Evolutionary conservation across 306 rosid species (phyloP), one percentile per base, ranked within the genome.

Genomic region (Castanea sativa): DNA sequence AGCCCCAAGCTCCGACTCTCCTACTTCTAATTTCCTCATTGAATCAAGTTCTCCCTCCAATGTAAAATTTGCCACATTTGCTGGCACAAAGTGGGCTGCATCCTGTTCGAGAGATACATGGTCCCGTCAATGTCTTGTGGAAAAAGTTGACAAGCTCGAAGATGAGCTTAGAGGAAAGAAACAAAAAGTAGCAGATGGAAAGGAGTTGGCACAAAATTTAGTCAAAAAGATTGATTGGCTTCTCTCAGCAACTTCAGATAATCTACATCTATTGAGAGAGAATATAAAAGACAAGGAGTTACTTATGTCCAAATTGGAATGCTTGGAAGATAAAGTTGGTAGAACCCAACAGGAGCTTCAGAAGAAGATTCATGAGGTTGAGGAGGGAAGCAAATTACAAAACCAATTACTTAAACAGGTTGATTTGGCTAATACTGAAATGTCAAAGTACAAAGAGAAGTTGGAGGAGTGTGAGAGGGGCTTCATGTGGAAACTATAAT

Each of bases 51-150:
- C 82, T 74, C 84, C 85, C 59, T 49, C 84, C 55, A 76, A 75
- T 33, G 49, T 69, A 56, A 94, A 87, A 75, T 78, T 80, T 18
- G 84, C 71, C 67, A 83, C 86, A 16, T 69, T 80, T 45, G 82
- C 89, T 5, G 90, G 91, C 71, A 80, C 83, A 55, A 95, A 93
- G 85, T 78, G 90, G 73, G 80, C 88, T 45, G 94, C 98, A 61
- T 69, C 97, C 70, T 75, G 81, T 20, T 92, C 94, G 97, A 88
- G 97, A 78, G 94, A 84, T 41, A 93, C 99, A 45, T 82, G 97
- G 71, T 73, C 93, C 19, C 87, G 74, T 71, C 94, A 91, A 78
- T 91, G 89, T 75, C 93, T 45, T 11, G 53, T 45, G 15, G 4
- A 0, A 45, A 45, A 45, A 45, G 53, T 45, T 2, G 53, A 45